These are phyloP conservation scores for Eremothecium cymbalariae DNA, from an alignment of 1,139 yeast genomes.

Conservation along the genomic window DNA sequence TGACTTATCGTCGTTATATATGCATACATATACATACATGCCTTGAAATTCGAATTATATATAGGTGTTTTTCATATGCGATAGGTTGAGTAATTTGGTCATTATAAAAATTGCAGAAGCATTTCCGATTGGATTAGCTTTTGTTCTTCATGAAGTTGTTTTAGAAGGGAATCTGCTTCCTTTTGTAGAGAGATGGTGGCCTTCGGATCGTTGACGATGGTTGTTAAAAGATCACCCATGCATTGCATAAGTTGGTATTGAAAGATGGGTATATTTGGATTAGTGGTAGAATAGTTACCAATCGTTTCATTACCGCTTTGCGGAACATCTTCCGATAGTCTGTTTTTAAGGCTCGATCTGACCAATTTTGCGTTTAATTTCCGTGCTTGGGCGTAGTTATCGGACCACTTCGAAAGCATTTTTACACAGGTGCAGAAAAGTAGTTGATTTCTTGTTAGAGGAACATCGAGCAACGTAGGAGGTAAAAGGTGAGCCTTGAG, in stretches of 20 bases:
- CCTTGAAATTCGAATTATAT: too few relatives aligned
- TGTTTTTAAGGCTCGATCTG: constrained; percentile 22
- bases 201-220: constrained; percentile 4
- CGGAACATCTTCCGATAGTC: constrained; percentile 13
- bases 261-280: constrained; percentile 8
- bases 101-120: constrained; percentile 12
- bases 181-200: constrained; percentile 8
- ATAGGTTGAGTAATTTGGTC: too few relatives aligned
- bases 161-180: constrained; percentile 15
- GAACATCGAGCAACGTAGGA: constrained; percentile 2
- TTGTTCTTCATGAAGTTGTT: constrained; percentile 20
- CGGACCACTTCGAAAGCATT: too few relatives aligned
- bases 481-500: constrained; percentile 8
- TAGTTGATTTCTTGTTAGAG: constrained; percentile 11
- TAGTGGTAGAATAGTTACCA: neutral
- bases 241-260: constrained; percentile 25
- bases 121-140: constrained; percentile 22
- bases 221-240: constrained; percentile 14
- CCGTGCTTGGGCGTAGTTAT: too few relatives aligned
- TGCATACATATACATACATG: too few relatives aligned
- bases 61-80: too few relatives aligned
- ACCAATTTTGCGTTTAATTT: constrained; percentile 24
- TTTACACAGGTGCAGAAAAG: constrained; percentile 13
- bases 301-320: neutral
- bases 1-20: too few relatives aligned